phyloP scores from a whole-genome alignment of 2,329 filamentous ascomycete genomes.

The Penicillium sclerotiorum region DNA sequence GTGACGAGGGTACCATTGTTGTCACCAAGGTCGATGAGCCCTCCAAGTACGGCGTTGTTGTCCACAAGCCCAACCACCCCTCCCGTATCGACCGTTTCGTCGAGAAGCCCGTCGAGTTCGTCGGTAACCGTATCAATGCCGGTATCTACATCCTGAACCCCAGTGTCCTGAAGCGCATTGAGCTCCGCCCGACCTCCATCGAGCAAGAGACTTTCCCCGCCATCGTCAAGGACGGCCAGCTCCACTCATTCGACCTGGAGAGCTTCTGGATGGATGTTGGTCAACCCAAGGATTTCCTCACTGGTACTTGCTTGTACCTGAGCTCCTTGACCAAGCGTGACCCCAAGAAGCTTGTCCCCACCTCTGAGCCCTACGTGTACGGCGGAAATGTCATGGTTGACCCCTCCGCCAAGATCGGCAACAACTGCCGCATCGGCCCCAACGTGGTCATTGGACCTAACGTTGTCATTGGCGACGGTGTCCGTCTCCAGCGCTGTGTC shows the following conservation, averaged over 20 bases:
- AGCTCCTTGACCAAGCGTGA: constrained; percentile 88
- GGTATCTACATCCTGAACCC: constrained; percentile 98
- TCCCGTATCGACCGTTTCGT: constrained; percentile 97
- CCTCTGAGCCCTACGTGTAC: constrained; percentile 77
- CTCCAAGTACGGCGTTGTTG: constrained; percentile 97
- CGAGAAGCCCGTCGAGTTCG: constrained; percentile 98
- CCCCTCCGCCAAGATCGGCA: constrained; percentile 91
- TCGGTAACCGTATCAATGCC: constrained; percentile 97
- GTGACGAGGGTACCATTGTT: constrained; percentile 94
- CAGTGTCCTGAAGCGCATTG: constrained; percentile 84
- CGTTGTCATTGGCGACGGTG: constrained; percentile 90
- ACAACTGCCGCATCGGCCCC: constrained; percentile 96
- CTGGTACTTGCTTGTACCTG: constrained; percentile 93
- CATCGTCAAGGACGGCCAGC: constrained; percentile 82
- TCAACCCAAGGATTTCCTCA: constrained; percentile 97
- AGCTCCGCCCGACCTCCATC: constrained; percentile 94
- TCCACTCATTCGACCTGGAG: constrained; percentile 95
- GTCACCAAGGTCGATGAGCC: constrained; percentile 99
- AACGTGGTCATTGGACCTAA: constrained; percentile 95
- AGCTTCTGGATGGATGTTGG: constrained; percentile 99
- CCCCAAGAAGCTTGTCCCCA: constrained; percentile 77
- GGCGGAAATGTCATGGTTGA: constrained; percentile 96
- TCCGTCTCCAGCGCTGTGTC: constrained; percentile 90
- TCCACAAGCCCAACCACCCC: constrained; percentile 90
- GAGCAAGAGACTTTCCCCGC: constrained; percentile 98